Conservation (phyloP, 441 rosid species). For the Erodium moschatum region DNA sequence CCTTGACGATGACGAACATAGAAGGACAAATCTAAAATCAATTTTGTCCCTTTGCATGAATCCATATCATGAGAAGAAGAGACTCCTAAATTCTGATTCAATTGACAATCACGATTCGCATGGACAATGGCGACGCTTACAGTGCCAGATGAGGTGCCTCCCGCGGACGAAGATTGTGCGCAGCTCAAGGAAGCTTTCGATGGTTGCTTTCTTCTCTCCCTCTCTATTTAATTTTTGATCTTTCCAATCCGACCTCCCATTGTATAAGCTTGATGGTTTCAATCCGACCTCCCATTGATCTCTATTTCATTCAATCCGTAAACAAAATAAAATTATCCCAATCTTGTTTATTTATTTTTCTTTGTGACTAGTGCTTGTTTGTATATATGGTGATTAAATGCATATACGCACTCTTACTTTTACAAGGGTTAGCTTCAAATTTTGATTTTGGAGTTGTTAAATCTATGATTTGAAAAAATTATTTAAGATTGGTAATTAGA, state of each 20-base stretch:
- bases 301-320: neutral
- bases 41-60: neutral
- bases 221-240: neutral
- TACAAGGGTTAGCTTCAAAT: too few species aligned
- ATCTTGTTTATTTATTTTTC: neutral
- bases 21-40: too few species aligned
- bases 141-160: neutral
- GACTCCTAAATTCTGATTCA: neutral
- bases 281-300: neutral
- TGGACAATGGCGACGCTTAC: slow-evolving; percentile 6
- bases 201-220: neutral
- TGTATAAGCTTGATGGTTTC: neutral
- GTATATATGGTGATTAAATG: too few species aligned
- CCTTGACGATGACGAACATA: too few species aligned
- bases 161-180: slow-evolving; percentile 1
- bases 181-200: slow-evolving; percentile 3
- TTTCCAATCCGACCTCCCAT: neutral
- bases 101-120: neutral
- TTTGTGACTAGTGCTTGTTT: too few species aligned
- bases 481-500: neutral
- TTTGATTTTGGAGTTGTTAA: neutral
- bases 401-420: too few species aligned
- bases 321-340: neutral
- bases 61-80: too few species aligned
- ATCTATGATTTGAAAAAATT: neutral